These are phyloP conservation scores for Leucocoprinus birnbaumii DNA, from an alignment of 768 basidiomycete genomes.

Conservation along the genomic window DNA sequence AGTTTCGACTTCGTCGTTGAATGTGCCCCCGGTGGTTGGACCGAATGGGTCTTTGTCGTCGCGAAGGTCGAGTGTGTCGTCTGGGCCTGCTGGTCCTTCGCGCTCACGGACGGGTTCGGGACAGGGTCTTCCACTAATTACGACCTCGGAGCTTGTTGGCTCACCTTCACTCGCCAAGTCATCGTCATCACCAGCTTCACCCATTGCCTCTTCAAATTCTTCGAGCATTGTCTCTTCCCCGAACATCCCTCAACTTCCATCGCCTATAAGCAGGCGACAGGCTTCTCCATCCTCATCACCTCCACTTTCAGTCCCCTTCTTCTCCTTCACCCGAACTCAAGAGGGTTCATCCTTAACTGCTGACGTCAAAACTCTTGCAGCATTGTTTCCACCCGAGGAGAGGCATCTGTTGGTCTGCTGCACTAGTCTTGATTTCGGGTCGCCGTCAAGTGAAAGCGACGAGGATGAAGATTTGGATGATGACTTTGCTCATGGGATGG, in stretches of 20 bases:
- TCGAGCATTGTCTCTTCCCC: too few species aligned
- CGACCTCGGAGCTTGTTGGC: not conserved
- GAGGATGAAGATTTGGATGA: constrained; percentile 20
- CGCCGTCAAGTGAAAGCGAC: constrained; percentile 28
- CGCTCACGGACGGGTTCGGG: not conserved
- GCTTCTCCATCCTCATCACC: constrained; percentile 11
- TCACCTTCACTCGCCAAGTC: too few species aligned
- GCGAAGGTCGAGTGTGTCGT: too few species aligned
- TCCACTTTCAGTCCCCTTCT: constrained; percentile 55
- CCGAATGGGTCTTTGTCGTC: too few species aligned
- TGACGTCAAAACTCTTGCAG: constrained; percentile 62
- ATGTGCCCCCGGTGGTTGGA: constrained; percentile 18
- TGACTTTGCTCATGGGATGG: constrained; percentile 3
- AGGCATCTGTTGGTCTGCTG: constrained; percentile 75
- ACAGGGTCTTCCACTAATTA: constrained; percentile 13
- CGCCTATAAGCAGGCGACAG: not conserved
- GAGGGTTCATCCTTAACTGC: constrained; percentile 80
- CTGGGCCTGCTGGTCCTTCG: not conserved
- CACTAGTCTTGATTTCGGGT: constrained; percentile 60
- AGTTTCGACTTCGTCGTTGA: constrained; percentile 29
- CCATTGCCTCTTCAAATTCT: too few species aligned
- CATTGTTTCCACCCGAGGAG: constrained; percentile 68
- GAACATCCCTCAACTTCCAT: too few species aligned
- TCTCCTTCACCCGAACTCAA: constrained; percentile 73
- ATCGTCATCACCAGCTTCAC: too few species aligned